A percentile compares a stretch with the other conserved stretches of the same genome.
phyloP scores from a whole-genome alignment of 176 grass and related monocot species.

The Alloteropsis semialata region DNA sequence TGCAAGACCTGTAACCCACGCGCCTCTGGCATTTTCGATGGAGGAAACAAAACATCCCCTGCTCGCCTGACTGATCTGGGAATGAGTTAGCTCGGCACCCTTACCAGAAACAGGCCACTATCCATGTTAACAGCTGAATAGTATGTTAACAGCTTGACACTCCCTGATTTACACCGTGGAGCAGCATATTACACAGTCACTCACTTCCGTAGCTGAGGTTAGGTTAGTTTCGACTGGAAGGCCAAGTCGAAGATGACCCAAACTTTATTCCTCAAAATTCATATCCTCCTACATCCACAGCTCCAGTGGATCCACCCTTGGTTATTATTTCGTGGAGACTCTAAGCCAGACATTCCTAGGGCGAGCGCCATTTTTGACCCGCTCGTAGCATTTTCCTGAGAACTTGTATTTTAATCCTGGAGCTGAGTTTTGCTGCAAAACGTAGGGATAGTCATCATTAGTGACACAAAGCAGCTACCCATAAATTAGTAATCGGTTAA shows the following conservation, averaged over 20 bases:
- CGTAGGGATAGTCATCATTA: neutral
- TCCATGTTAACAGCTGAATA: neutral
- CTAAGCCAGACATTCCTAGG: constrained; percentile 21
- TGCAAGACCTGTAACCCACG: neutral
- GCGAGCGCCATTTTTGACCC: neutral
- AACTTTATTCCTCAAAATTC: constrained; percentile 11
- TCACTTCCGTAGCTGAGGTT: neutral
- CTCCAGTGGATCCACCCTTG: neutral
- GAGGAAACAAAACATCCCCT: too few species aligned
- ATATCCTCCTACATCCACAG: neutral
- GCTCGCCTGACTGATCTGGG: neutral
- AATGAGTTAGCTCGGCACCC: neutral
- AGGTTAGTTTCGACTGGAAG: neutral
- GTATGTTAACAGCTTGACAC: neutral
- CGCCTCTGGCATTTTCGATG: neutral
- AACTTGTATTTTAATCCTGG: constrained; percentile 30
- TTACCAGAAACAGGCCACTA: neutral
- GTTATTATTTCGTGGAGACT: constrained; percentile 28
- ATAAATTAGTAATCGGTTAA: too few species aligned
- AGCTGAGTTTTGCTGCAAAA: constrained; percentile 22
- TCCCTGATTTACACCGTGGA: neutral
- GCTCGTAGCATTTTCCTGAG: constrained; percentile 47
- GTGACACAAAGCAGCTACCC: neutral
- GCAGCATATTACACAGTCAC: neutral
- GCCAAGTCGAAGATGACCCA: neutral